phyloP scores from a whole-genome alignment of 2,329 filamentous ascomycete genomes.

The Xylariaceae sp. region DNA sequence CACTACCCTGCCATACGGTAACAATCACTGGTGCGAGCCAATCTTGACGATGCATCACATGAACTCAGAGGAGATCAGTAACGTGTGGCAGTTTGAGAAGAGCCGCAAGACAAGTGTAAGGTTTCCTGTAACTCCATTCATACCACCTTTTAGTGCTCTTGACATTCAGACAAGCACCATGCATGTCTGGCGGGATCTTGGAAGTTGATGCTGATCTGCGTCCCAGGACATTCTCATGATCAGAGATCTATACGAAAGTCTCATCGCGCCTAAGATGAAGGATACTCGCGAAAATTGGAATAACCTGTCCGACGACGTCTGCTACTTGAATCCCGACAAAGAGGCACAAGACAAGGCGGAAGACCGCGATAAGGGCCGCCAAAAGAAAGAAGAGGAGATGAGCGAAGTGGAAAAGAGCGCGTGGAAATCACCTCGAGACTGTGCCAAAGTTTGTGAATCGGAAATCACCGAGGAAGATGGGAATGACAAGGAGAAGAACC shows the following conservation, averaged over 20 bases:
- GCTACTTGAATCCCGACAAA: conserved; percentile 39
- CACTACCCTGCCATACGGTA: conserved; percentile 45
- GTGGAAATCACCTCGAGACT: conserved; percentile 43
- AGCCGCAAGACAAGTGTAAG: conserved; percentile 41
- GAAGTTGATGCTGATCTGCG: conserved; percentile 1
- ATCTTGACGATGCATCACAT: conserved; percentile 56
- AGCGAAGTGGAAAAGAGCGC: conserved; percentile 41
- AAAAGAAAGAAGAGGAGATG: conserved; percentile 38
- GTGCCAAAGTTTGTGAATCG: conserved; percentile 45
- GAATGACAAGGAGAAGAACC: conserved; percentile 27
- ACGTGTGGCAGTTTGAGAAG: conserved; percentile 52
- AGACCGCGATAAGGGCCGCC: conserved; percentile 30
- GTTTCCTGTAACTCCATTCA: conserved; percentile 1
- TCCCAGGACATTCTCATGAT: conserved; percentile 41
- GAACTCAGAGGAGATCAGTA: conserved; percentile 47
- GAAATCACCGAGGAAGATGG: conserved; percentile 33
- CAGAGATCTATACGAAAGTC: conserved; percentile 46
- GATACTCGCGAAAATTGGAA: conserved; percentile 46
- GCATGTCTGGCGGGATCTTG: no score
- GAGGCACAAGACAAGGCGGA: conserved; percentile 33
- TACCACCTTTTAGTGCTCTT: no score
- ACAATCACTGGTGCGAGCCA: conserved; percentile 52
- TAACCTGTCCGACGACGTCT: conserved; percentile 47
- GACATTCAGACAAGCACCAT: no score
- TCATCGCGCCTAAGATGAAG: conserved; percentile 43